Conservation (phyloP, 768 basidiomycete species). For the Suillus clintonianus region DNA sequence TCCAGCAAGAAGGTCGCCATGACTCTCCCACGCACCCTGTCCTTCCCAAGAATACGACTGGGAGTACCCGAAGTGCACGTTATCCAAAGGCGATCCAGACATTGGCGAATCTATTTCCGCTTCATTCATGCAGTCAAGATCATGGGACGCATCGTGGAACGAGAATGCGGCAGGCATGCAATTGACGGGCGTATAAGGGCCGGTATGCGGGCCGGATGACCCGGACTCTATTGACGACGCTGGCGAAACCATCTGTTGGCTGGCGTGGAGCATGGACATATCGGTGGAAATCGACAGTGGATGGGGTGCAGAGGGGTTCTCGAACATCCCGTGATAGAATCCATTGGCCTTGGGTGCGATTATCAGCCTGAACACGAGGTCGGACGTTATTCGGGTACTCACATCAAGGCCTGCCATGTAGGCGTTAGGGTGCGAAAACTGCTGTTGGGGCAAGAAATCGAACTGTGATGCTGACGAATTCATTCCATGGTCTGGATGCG, state of each 20-base stretch:
- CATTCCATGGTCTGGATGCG: slow-evolving; percentile 50
- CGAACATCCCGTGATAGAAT: slow-evolving; percentile 52
- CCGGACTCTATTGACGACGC: slow-evolving; percentile 47
- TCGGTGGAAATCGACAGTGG: slow-evolving; percentile 47
- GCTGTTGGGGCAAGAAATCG: slow-evolving; percentile 55
- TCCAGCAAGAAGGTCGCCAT: slow-evolving; percentile 43
- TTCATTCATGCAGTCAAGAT: slow-evolving; percentile 7
- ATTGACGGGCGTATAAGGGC: slow-evolving; percentile 48
- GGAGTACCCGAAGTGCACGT: slow-evolving; percentile 29
- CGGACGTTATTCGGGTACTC: slow-evolving; percentile 22
- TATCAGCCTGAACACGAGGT: slow-evolving; percentile 1
- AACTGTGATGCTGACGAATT: slow-evolving; percentile 45
- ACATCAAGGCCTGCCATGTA: slow-evolving; percentile 40
- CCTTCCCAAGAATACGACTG: slow-evolving; percentile 33
- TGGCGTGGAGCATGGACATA: slow-evolving; percentile 38
- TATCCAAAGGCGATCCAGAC: slow-evolving; percentile 24
- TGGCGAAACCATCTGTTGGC: slow-evolving; percentile 51
- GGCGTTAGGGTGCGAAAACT: slow-evolving; percentile 31
- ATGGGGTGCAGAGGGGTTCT: slow-evolving; percentile 31
- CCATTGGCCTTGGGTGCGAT: slow-evolving; percentile 43
- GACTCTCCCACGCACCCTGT: slow-evolving; percentile 34
- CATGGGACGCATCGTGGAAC: slow-evolving; percentile 22
- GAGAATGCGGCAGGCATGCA: slow-evolving; percentile 20
- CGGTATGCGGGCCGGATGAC: slow-evolving; percentile 49
- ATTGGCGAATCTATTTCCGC: slow-evolving; percentile 17